Percentiles rank a stretch among this genome's conserved stretches.
phyloP scores from a whole-genome alignment of 140 eudicot species.

The Anethum foeniculum region DNA sequence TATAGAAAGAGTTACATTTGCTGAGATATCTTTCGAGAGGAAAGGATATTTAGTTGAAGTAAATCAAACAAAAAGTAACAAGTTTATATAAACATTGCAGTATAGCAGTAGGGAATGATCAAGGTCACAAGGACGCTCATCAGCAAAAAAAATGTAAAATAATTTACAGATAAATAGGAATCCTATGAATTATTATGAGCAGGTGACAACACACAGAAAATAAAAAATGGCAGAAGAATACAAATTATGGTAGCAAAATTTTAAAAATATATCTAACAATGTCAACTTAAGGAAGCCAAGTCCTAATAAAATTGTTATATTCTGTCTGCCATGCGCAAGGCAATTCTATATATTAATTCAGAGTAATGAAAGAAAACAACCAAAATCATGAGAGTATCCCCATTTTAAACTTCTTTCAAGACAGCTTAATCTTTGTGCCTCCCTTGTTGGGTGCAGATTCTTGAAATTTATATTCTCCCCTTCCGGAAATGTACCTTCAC shows the following conservation, averaged over 20 bases:
- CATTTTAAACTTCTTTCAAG: not conserved
- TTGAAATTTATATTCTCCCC: not conserved
- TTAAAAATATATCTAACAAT: not conserved
- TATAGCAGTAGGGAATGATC: no score
- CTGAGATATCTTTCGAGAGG: no score
- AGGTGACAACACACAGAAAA: not conserved
- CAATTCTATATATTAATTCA: not conserved
- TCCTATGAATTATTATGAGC: not conserved
- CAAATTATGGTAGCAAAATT: not conserved
- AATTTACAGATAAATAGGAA: not conserved
- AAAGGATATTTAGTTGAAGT: no score
- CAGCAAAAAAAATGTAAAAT: not conserved
- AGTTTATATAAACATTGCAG: no score
- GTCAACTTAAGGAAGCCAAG: constrained; percentile 11
- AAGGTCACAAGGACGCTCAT: no score
- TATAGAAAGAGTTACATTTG: no score
- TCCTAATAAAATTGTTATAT: constrained; percentile 2
- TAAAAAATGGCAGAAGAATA: not conserved
- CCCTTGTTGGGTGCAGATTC: constrained; percentile 10
- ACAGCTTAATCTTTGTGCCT: constrained; percentile 11
- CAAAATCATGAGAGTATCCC: not conserved
- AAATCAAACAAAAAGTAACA: no score
- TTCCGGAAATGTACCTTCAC: not conserved
- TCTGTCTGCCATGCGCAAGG: constrained; percentile 15
- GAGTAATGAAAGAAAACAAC: not conserved